Conservation (phyloP, 2,329 filamentous ascomycete species). For the Fusarium anguioides region DNA sequence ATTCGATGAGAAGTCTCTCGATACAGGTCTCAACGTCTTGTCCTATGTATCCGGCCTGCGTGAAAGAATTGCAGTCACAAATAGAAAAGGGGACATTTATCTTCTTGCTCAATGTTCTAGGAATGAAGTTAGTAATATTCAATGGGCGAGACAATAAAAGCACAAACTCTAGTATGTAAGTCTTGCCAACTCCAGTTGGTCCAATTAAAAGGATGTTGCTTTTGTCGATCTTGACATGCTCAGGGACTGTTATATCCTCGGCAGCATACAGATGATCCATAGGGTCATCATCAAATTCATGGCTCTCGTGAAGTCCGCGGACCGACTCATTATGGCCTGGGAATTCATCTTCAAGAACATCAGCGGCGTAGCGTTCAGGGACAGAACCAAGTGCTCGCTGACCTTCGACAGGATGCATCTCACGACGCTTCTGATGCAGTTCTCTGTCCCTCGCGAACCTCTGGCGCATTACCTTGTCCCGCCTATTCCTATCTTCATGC, state of each 20-base stretch:
- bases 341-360: slow-evolving; percentile 62
- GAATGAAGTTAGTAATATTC: slow-evolving; percentile 35
- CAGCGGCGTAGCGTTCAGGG: slow-evolving; percentile 51
- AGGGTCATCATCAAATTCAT: slow-evolving; percentile 46
- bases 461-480: slow-evolving; percentile 77
- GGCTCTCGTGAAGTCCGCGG: slow-evolving; percentile 54
- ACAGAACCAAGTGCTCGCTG: slow-evolving; percentile 49
- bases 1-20: slow-evolving; percentile 86
- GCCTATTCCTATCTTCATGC: slow-evolving; percentile 66
- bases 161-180: slow-evolving; percentile 81
- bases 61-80: slow-evolving; percentile 95
- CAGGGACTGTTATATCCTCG: slow-evolving; percentile 58
- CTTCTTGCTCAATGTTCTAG: slow-evolving; percentile 86
- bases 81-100: slow-evolving; percentile 97
- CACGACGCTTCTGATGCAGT: slow-evolving; percentile 62
- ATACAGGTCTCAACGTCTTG: slow-evolving; percentile 98
- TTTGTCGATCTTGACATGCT: slow-evolving; percentile 85
- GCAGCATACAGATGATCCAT: slow-evolving; percentile 60
- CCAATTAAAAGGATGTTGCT: slow-evolving; percentile 93
- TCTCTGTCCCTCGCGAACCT: slow-evolving; percentile 76
- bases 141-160: neutral
- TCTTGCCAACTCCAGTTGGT: slow-evolving; percentile 95
- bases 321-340: slow-evolving; percentile 63
- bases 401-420: slow-evolving; percentile 84
- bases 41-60: slow-evolving; percentile 96